These are phyloP conservation scores for Penicillium simplicissimum DNA, from an alignment of 495 filamentous ascomycete species.

Conservation along the genomic window DNA sequence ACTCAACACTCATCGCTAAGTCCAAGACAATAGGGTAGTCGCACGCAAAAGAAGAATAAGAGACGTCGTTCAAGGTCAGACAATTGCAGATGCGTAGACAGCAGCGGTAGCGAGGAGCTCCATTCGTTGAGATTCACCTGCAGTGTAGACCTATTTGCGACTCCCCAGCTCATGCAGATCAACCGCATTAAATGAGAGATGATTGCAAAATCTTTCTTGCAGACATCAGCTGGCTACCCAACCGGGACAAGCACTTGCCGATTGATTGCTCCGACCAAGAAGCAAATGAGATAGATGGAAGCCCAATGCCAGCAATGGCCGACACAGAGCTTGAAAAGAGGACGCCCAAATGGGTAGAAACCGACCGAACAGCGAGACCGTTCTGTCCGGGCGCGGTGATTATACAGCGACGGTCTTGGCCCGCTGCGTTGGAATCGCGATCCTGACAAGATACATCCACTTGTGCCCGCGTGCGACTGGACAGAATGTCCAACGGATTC, in stretches of 20 bases:
- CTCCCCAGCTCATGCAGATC: background rate
- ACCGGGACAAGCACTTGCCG: slow-evolving; percentile 13
- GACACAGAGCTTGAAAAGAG: slow-evolving; percentile 13
- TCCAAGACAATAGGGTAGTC: background rate
- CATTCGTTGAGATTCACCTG: background rate
- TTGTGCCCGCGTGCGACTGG: background rate
- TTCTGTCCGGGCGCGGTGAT: background rate
- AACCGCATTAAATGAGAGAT: background rate
- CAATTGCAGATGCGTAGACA: background rate
- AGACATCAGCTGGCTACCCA: slow-evolving; percentile 18
- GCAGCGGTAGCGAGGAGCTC: background rate
- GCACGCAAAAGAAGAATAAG: background rate
- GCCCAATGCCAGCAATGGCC: slow-evolving; percentile 16
- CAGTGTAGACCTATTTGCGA: background rate
- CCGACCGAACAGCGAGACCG: background rate
- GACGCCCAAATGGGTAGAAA: slow-evolving; percentile 2
- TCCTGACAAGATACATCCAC: background rate
- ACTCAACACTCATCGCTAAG: background rate
- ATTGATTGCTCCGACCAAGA: slow-evolving; percentile 8
- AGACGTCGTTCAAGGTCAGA: background rate
- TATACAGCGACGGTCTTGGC: too few relatives aligned
- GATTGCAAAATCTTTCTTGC: slow-evolving; percentile 9
- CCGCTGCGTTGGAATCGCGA: background rate
- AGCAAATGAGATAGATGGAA: slow-evolving; percentile 4
- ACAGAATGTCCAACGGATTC: background rate